Conservation (phyloP, 306 rosid species). For the Rubus idaeus region DNA sequence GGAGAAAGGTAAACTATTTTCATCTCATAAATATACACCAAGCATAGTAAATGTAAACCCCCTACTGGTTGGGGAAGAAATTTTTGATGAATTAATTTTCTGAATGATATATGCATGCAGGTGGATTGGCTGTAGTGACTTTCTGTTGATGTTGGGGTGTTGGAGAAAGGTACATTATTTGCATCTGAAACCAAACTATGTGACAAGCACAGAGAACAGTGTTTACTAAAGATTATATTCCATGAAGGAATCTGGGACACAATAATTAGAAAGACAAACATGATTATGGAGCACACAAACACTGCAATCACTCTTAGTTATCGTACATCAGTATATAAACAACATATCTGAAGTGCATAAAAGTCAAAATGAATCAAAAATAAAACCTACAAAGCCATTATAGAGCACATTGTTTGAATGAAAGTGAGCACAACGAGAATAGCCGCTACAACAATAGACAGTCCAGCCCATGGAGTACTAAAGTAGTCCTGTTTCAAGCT, state of each 20-base stretch:
- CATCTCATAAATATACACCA: too few relatives aligned
- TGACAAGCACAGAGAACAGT: too few relatives aligned
- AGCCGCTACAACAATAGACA: constrained; percentile 24
- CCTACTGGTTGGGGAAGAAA: too few relatives aligned
- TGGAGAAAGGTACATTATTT: not conserved
- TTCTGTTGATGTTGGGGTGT: not conserved
- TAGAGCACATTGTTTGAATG: constrained; percentile 10
- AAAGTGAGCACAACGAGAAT: constrained; percentile 3
- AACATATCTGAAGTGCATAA: too few relatives aligned
- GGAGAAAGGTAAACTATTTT: too few relatives aligned
- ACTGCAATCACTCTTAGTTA: not conserved
- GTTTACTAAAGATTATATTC: not conserved
- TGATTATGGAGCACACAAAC: not conserved
- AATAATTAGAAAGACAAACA: not conserved
- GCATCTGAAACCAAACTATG: too few relatives aligned
- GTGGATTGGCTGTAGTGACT: too few relatives aligned
- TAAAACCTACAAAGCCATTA: not conserved
- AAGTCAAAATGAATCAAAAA: not conserved
- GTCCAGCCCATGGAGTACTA: constrained; percentile 25
- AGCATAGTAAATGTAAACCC: too few relatives aligned
- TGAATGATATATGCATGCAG: too few relatives aligned
- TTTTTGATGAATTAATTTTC: too few relatives aligned
- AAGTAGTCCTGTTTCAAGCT: constrained; percentile 28
- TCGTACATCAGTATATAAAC: not conserved
- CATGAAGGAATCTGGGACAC: not conserved